Conservation (phyloP, 2,329 filamentous ascomycete genomes). For the Aspergillus brunneoviolaceus region DNA sequence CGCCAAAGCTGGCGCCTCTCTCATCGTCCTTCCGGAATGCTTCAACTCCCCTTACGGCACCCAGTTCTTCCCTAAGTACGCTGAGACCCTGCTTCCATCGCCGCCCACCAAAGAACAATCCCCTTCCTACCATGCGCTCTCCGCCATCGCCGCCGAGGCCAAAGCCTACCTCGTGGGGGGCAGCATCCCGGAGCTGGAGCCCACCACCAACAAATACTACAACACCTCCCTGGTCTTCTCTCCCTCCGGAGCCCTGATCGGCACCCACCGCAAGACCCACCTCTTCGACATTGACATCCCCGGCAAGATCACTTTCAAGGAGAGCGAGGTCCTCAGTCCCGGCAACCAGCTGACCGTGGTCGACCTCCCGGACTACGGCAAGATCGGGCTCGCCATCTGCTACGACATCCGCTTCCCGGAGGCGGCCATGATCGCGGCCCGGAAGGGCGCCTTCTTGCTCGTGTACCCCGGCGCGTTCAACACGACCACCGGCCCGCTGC, state of each 20-base stretch:
- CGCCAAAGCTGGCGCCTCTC: conserved; percentile 70
- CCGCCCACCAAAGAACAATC: conserved; percentile 69
- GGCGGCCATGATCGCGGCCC: conserved; percentile 81
- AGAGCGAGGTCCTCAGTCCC: conserved; percentile 83
- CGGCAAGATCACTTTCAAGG: conserved; percentile 86
- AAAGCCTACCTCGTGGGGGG: conserved; percentile 82
- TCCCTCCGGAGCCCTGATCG: conserved; percentile 75
- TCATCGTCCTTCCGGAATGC: conserved; percentile 94
- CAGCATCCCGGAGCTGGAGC: conserved; percentile 81
- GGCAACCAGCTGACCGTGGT: conserved; percentile 84
- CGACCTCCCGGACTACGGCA: conserved; percentile 84
- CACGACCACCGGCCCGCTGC: conserved; percentile 83
- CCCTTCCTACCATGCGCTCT: conserved; percentile 83
- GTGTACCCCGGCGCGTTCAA: conserved; percentile 98
- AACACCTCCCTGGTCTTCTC: conserved; percentile 87
- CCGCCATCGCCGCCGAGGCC: conserved; percentile 74
- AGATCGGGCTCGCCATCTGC: conserved; percentile 86
- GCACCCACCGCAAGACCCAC: conserved; percentile 88
- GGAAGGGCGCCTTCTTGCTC: conserved; percentile 81
- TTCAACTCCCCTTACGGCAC: conserved; percentile 98
- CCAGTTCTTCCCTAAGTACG: conserved; percentile 86
- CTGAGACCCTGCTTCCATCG: conserved; percentile 79
- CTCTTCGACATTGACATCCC: conserved; percentile 98
- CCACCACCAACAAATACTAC: conserved; percentile 70
- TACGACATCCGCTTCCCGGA: conserved; percentile 98